These are phyloP conservation scores for Asterella californica DNA, from an alignment of 225 moss, liverwort and hornwort genomes.

Conservation along the genomic window DNA sequence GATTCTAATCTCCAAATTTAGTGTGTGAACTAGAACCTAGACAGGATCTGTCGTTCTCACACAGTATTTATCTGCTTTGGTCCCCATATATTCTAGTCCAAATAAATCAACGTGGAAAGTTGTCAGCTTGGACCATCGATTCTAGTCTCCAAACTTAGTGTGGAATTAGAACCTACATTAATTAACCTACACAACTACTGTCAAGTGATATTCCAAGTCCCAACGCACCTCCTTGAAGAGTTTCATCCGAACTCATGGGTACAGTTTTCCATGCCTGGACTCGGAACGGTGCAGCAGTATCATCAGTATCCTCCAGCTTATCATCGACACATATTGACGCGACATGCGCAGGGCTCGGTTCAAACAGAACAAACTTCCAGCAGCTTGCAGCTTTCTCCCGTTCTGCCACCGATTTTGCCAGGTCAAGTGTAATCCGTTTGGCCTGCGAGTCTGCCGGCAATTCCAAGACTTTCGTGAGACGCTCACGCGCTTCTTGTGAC, in stretches of 20 bases:
- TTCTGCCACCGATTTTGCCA: slow-evolving; percentile 25
- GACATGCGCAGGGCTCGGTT: slow-evolving; percentile 41
- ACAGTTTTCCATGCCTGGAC: slow-evolving; percentile 41
- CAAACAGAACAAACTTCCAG: slow-evolving; percentile 44
- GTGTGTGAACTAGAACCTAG: no score
- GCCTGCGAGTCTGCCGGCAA: slow-evolving; percentile 63
- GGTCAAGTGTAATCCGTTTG: slow-evolving; percentile 28
- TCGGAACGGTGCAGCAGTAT: not conserved
- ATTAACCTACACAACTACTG: not conserved
- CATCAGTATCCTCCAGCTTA: not conserved
- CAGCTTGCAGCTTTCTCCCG: slow-evolving; percentile 25
- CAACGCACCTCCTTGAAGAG: slow-evolving; percentile 30
- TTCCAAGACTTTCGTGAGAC: slow-evolving; percentile 45
- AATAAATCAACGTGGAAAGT: no score
- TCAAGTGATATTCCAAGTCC: slow-evolving; percentile 37
- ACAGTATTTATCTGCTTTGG: no score
- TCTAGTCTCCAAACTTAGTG: no score
- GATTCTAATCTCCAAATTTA: no score
- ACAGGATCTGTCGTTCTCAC: no score
- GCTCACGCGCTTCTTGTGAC: slow-evolving; percentile 46
- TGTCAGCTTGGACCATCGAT: no score
- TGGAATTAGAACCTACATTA: no score
- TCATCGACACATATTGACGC: slow-evolving; percentile 41
- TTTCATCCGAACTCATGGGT: slow-evolving; percentile 31
- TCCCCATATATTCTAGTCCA: no score